phyloP scores from a whole-genome alignment of 108 stramenopile species.

The Seminavis robusta region DNA sequence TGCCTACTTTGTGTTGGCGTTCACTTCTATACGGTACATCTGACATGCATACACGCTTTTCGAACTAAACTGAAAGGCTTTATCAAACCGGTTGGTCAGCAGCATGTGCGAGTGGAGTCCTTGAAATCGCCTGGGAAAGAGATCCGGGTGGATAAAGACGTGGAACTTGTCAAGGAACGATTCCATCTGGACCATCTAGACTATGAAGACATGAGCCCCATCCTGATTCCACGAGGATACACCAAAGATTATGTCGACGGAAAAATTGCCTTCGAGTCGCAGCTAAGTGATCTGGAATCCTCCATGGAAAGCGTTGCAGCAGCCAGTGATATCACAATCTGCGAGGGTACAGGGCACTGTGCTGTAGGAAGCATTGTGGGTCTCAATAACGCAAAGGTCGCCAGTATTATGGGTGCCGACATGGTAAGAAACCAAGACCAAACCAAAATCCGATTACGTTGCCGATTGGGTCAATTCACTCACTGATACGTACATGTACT shows the following conservation, averaged over 20 bases:
- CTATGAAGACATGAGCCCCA: constrained; percentile 79
- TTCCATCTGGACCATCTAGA: constrained; percentile 65
- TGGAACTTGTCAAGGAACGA: constrained; percentile 69
- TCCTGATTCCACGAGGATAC: constrained; percentile 86
- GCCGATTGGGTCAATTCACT: too few relatives aligned
- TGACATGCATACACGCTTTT: too few relatives aligned
- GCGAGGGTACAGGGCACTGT: constrained; percentile 95
- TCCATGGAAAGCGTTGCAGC: constrained; percentile 26
- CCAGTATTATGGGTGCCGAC: constrained; percentile 72
- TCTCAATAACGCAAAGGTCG: constrained; percentile 86
- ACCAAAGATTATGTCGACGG: constrained; percentile 85
- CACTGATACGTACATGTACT: too few relatives aligned
- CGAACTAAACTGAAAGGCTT: too few relatives aligned
- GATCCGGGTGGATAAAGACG: constrained; percentile 77
- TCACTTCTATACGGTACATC: too few relatives aligned
- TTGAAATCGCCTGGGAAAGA: constrained; percentile 17
- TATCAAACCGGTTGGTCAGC: constrained; percentile 87
- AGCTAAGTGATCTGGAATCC: constrained; percentile 40
- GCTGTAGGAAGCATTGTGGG: constrained; percentile 85
- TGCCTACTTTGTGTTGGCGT: too few relatives aligned
- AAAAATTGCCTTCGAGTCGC: constrained; percentile 46
- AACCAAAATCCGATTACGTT: too few relatives aligned
- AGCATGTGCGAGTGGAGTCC: constrained; percentile 34
- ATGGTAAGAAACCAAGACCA: too few relatives aligned
- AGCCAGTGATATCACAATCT: constrained; percentile 57